Evolutionary conservation across 768 basidiomycete species (phyloP), one percentile per base, ranked within the genome.

Genomic region (Sarcodon sp.): DNA sequence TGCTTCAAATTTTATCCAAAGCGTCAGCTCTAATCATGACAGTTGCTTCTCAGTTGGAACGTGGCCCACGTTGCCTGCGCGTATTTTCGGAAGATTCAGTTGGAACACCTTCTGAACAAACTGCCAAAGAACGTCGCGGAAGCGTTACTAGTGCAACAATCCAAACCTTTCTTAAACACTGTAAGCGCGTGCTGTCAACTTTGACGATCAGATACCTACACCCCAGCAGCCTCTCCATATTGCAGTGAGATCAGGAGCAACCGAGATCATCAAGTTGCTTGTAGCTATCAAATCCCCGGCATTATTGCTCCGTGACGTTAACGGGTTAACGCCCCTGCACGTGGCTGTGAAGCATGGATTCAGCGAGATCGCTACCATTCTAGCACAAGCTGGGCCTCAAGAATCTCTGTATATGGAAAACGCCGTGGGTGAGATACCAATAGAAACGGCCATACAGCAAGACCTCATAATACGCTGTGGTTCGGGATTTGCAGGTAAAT

Each of bases 271-370:
- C 41, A 32, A 43, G 7, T 6, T 52, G 33, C 53, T 76, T 11
- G 59, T 64, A 3, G 69, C 67, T 43, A 63, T 66, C 6, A 63
- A 60, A 37, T 50, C 66, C 0, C 55, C 64, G 11, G 37, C 50
- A 4, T 60, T 71, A 27, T 54, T 70, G 4, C 54, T 65, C 7
- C 71, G 66, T 33, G 70, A 80, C 54, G 62, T 64, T 31, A 64
- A 69, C 41, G 79, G 76, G 0, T 69, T 65, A n/a, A 76, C 68
- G 0, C 70, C 76, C 2, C 61, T 81, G 2, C 79, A 80, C 53
- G 50, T 64, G 27, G 75, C 78, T 0, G 65, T 71, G 18, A 62
- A 62, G 7, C 31, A 48, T 0, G 61, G 64, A 16, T 67, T 52
- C 49, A 16, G 63, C 0, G 54, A 64, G 16, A 71, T 75, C 7